A percentile compares a stretch with the other conserved stretches of the same genome.
Conservation (phyloP, 164 flowering plant species). For the Macadamia integrifolia region DNA sequence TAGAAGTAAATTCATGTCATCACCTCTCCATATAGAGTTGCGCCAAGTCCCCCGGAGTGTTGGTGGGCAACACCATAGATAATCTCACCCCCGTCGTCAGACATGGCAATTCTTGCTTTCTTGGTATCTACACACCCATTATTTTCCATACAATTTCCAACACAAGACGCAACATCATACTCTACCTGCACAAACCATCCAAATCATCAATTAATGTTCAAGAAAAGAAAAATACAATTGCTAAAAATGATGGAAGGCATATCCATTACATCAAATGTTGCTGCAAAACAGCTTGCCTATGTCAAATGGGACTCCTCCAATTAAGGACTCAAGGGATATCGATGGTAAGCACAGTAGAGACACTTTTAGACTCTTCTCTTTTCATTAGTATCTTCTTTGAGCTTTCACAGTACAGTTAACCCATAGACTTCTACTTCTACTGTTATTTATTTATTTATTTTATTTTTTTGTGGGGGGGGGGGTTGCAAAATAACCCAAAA, state of each 20-base stretch:
- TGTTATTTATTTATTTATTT: too few relatives aligned
- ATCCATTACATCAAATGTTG: not conserved
- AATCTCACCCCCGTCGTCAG: slow-evolving; percentile 51
- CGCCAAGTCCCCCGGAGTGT: slow-evolving; percentile 67
- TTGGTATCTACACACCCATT: slow-evolving; percentile 38
- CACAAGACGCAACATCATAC: slow-evolving; percentile 54
- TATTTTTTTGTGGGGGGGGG: too few relatives aligned
- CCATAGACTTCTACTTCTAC: too few relatives aligned
- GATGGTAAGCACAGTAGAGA: too few relatives aligned
- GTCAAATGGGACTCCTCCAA: not conserved
- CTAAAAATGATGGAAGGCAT: not conserved
- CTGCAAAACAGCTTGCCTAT: not conserved
- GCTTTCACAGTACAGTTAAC: too few relatives aligned
- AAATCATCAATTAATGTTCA: not conserved
- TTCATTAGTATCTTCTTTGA: too few relatives aligned
- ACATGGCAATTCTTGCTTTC: slow-evolving; percentile 39
- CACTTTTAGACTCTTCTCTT: too few relatives aligned
- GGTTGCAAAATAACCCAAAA: too few relatives aligned
- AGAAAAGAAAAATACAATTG: not conserved
- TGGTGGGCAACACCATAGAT: slow-evolving; percentile 81
- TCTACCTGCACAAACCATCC: slow-evolving; percentile 48
- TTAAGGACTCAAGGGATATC: not conserved
- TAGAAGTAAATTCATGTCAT: not conserved
- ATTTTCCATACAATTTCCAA: slow-evolving; percentile 13
- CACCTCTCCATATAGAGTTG: slow-evolving; percentile 71